phyloP scores from a whole-genome alignment of 768 basidiomycete genomes.

The Candolleomyces aberdarensis region DNA sequence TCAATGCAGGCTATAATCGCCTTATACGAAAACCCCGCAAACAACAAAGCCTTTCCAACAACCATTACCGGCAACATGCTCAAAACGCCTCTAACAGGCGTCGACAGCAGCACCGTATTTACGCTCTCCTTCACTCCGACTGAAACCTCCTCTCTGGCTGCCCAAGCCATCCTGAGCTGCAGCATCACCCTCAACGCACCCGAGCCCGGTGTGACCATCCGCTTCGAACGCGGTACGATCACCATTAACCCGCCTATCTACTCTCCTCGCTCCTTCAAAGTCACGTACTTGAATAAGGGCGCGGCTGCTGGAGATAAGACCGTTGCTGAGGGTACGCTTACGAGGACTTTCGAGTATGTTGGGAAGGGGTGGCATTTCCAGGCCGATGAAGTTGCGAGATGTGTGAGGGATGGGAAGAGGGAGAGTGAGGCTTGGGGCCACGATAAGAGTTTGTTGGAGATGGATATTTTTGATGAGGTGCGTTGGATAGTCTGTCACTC shows the following conservation, averaged over 20 bases:
- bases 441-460: constrained; percentile 75
- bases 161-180: constrained; percentile 72
- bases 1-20: constrained; percentile 61
- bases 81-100: constrained; percentile 73
- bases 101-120: constrained; percentile 77
- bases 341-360: constrained; percentile 50
- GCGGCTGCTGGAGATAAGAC: constrained; percentile 28
- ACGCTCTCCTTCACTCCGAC: constrained; percentile 61
- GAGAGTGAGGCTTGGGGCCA: constrained; percentile 77
- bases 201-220: constrained; percentile 58
- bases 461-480: constrained; percentile 86
- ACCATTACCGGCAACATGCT: constrained; percentile 68
- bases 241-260: constrained; percentile 62
- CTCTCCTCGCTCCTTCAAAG: constrained; percentile 61
- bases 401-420: constrained; percentile 66
- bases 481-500: constrained; percentile 7
- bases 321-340: constrained; percentile 48
- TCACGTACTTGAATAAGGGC: constrained; percentile 53
- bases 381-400: constrained; percentile 85
- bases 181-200: constrained; percentile 53
- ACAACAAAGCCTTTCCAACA: constrained; percentile 55
- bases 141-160: constrained; percentile 42
- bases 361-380: constrained; percentile 82
- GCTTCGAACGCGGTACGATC: constrained; percentile 74
- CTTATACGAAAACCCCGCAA: constrained; percentile 77